Percentiles rank a stretch among this genome's conserved stretches.
phyloP scores from a whole-genome alignment of 2,329 filamentous ascomycete genomes.

The Beauveria asiatica region DNA sequence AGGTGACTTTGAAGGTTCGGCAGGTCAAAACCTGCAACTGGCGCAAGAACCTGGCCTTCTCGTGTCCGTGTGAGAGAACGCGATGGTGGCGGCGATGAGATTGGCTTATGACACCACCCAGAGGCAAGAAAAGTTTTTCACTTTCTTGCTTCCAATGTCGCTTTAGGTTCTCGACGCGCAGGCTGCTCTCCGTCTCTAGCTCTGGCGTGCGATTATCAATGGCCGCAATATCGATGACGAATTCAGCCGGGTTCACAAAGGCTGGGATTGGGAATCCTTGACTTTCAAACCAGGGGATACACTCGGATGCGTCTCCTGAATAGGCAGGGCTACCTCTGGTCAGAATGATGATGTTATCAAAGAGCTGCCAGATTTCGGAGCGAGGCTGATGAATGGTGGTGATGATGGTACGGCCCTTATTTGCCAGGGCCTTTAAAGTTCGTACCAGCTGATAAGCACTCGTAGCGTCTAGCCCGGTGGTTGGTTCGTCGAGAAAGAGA shows the following conservation, averaged over 20 bases:
- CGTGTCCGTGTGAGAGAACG: conserved; percentile 11
- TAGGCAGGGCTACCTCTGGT: conserved; percentile 61
- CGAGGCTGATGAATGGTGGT: conserved; percentile 71
- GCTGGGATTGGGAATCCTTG: conserved; percentile 54
- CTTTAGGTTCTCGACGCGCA: conserved; percentile 54
- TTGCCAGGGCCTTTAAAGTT: conserved; percentile 59
- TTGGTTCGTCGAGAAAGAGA: conserved; percentile 71
- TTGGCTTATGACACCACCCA: conserved; percentile 11
- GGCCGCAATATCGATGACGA: conserved; percentile 65
- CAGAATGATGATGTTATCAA: conserved; percentile 63
- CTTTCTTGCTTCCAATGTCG: conserved; percentile 46
- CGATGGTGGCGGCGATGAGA: conserved; percentile 1
- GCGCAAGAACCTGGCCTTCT: conserved; percentile 48
- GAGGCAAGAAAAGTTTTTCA: conserved; percentile 17
- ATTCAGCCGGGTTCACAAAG: conserved; percentile 73
- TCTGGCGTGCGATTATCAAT: conserved; percentile 63
- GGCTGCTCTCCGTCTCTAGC: conserved; percentile 50
- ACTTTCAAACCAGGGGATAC: conserved; percentile 54
- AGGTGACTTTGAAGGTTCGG: conserved; percentile 62
- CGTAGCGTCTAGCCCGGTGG: conserved; percentile 68
- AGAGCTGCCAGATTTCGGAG: conserved; percentile 71
- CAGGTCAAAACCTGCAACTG: conserved; percentile 59
- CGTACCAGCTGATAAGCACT: conserved; percentile 66
- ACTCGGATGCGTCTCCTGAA: conserved; percentile 49
- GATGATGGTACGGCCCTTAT: conserved; percentile 61